Evolutionary conservation across 2,329 filamentous ascomycete genomes (phyloP).

Genomic region (Didymella pomorum): DNA sequence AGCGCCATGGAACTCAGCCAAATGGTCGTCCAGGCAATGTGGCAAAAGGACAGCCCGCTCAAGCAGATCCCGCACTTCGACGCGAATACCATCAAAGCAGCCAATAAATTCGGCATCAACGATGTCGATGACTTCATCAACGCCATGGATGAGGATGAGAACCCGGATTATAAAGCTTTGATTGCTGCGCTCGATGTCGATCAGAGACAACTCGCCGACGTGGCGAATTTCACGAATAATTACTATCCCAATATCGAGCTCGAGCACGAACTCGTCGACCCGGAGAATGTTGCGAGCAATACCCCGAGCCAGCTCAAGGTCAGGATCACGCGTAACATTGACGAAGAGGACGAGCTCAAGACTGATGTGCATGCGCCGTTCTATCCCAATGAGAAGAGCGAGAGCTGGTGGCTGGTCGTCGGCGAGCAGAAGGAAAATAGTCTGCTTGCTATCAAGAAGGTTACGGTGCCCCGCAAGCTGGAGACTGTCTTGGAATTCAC

Average conservation of each 20-base stretch:
- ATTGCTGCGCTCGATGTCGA: conserved; percentile 80
- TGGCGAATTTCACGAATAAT: conserved; percentile 93
- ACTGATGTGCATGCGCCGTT: conserved; percentile 92
- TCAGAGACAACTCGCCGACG: conserved; percentile 83
- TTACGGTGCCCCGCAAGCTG: conserved; percentile 82
- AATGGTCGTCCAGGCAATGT: conserved; percentile 99
- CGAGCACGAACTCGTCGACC: conserved; percentile 84
- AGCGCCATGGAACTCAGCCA: conserved; percentile 99
- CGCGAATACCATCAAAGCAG: conserved; percentile 80
- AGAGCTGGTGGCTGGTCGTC: conserved; percentile 98
- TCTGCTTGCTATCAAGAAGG: conserved; percentile 90
- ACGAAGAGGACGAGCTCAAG: conserved; percentile 76
- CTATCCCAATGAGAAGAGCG: conserved; percentile 89
- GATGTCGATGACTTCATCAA: conserved; percentile 99
- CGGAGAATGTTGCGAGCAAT: conserved; percentile 80
- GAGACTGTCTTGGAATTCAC: conserved; percentile 87
- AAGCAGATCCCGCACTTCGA: conserved; percentile 98
- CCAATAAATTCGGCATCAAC: conserved; percentile 82
- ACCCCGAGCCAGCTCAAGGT: conserved; percentile 84
- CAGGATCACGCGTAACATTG: conserved; percentile 82
- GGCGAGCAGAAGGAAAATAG: conserved; percentile 90
- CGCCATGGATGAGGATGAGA: conserved; percentile 95
- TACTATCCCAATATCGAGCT: conserved; percentile 96
- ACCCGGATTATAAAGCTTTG: conserved; percentile 78
- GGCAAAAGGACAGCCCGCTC: conserved; percentile 95